Evolutionary conservation across 306 rosid genomes (phyloP), one percentile per base, ranked within the genome.

Genomic region (Dryas drummondii): DNA sequence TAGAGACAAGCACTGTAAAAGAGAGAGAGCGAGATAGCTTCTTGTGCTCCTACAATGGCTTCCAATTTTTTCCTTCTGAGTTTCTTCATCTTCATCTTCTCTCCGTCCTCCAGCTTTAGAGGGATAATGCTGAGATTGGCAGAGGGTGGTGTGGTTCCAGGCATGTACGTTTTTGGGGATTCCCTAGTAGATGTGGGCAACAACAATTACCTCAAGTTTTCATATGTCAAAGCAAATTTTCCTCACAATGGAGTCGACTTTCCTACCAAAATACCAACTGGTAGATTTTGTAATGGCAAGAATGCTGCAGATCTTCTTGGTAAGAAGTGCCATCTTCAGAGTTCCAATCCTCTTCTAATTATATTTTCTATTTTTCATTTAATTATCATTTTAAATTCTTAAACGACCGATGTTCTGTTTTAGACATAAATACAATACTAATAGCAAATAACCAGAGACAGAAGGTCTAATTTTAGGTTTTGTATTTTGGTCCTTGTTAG

Each of bases 261-360:
- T 70, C 96, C 97, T 4, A 79, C 84, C 68, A 81, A 71, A 48
- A 81, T 64, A 52, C 87, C 92, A 2, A 77, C 79, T 7, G 96
- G 96, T 4, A 85, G 96, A 75, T 92, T 90, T 71, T 75, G 83
- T 47, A 92, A 92, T 72, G 97, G 96, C 83, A 90, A 85, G 78
- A 92, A 92, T 81, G 86, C 93, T 73, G 91, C 91, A 14, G 97
- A 92, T 78, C 81, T 85, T 69, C 69, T 90, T 47, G 90, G 97
- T 90, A 68, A 63, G 74, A 59, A 0, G 4, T 53, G 22, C 50
- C n/a, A 60, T 57, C 64, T 58, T 54, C 2, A 16, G 37, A 32
- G 37, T 32, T 32, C 37, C 2, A 32, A 32, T 1, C 37, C 37
- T 32, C 37, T 1, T 1, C 37, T 32, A 32, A 1, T 32, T 32